Evolutionary conservation across 2,329 filamentous ascomycete species (phyloP).

Genomic region (Epichloe gansuensis): DNA sequence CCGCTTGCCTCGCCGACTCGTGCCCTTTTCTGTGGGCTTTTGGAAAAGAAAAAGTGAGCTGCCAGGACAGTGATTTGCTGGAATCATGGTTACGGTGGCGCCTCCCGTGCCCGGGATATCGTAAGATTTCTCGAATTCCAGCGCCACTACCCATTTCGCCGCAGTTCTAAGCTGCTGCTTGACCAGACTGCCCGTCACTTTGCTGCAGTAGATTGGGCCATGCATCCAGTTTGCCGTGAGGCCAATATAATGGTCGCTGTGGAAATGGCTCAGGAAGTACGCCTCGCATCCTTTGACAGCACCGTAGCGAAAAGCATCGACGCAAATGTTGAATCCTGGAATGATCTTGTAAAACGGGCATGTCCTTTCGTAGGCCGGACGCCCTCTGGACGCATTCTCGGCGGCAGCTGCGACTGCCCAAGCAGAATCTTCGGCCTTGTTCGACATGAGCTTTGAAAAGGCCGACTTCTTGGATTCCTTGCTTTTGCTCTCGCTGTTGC

Average conservation of each 20-base stretch:
- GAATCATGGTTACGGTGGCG: conserved; percentile 83
- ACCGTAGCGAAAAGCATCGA: conserved; percentile 92
- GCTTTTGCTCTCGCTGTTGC: conserved; percentile 17
- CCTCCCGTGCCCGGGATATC: conserved; percentile 66
- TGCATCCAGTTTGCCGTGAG: conserved; percentile 80
- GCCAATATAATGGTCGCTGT: conserved; percentile 94
- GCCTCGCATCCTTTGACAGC: conserved; percentile 84
- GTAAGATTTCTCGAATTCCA: conserved; percentile 71
- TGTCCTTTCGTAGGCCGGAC: conserved; percentile 74
- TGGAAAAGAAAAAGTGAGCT: conserved; percentile 91
- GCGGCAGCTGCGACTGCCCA: conserved; percentile 79
- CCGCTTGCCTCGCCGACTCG: conserved; percentile 52
- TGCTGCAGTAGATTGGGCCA: conserved; percentile 93
- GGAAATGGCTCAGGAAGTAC: conserved; percentile 95
- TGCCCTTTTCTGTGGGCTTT: conserved; percentile 52
- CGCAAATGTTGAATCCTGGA: conserved; percentile 81
- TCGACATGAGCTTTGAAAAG: conserved; percentile 87
- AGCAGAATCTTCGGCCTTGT: conserved; percentile 76
- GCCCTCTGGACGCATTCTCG: conserved; percentile 66
- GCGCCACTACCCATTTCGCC: conserved; percentile 67
- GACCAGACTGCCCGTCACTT: conserved; percentile 80
- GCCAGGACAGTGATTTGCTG: conserved; percentile 92
- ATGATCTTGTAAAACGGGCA: conserved; percentile 99
- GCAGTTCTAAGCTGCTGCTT: conserved; percentile 76
- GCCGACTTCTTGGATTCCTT: conserved; percentile 45